Evolutionary conservation across 441 rosid species (phyloP).

Genomic region (Aleurites moluccanus): DNA sequence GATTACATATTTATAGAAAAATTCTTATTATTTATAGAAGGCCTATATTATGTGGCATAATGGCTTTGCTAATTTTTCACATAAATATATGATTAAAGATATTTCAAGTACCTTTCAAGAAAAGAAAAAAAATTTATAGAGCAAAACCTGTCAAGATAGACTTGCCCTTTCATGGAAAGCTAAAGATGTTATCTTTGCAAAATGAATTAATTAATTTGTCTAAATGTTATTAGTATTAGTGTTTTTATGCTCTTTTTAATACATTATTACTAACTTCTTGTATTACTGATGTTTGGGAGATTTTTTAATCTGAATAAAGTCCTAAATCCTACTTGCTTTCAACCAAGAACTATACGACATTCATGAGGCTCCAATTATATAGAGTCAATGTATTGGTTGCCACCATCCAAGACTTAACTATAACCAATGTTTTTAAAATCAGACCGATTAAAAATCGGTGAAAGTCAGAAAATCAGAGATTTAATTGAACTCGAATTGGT

Average conservation of each 20-base stretch:
- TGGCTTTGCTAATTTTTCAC: neutral
- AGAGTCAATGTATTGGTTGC: neutral
- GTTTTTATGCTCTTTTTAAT: neutral
- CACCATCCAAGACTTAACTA: too few species aligned
- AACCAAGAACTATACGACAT: neutral
- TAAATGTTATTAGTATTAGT: constrained; percentile 5
- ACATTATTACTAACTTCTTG: neutral
- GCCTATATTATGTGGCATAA: too few species aligned
- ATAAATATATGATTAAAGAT: neutral
- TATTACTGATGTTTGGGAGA: neutral
- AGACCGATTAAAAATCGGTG: too few species aligned
- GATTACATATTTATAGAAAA: too few species aligned
- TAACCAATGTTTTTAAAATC: too few species aligned
- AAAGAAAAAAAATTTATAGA: too few species aligned
- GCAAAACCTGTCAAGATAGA: neutral
- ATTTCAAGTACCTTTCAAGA: constrained; percentile 4
- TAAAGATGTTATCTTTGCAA: constrained; percentile 4
- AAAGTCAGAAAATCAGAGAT: too few species aligned
- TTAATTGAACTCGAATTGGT: too few species aligned
- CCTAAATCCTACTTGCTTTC: neutral
- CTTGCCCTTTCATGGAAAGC: constrained; percentile 20
- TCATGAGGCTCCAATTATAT: neutral
- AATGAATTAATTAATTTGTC: neutral
- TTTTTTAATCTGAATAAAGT: neutral
- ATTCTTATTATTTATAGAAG: too few species aligned